Evolutionary conservation across 495 filamentous ascomycete species (phyloP), one percentile per base, ranked within the genome.

Genomic region (Glarea lozoyensis): DNA sequence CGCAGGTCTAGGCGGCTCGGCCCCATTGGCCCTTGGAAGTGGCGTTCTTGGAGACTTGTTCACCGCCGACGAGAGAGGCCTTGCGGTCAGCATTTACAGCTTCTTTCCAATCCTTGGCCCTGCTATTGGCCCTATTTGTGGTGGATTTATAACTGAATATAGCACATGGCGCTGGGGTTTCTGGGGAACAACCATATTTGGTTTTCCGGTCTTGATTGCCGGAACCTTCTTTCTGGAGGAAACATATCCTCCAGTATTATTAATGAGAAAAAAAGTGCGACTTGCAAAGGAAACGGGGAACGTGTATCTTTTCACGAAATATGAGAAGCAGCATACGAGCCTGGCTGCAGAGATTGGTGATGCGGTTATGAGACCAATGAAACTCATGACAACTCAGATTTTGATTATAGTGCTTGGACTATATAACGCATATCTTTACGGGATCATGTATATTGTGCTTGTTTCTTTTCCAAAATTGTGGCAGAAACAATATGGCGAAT

Each of bases 131-230:
- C 80, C 79, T 0, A 63, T 81, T 0, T 62, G 84, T 5, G 81
- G 81, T 2, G 81, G 81, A 0, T 42, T 83, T 0, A 57, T 86
- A 0, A 60, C 66, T 5, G 64, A 80, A 19, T 79, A 70, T 29
- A 62, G 83, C 0, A 78, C 76, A 1, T 87, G 81, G 82, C 53
- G 73, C 20, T 65, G 69, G 37, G 80, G 82, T 31, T 88, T 86
- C 54, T 85, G 79, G 79, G 15, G 9, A 16, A 19, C 35, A n/a
- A 37, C 22, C 18, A 19, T 19, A 10, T 16, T 37, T 11, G 6
- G 35, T 37, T 20, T 37, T 19, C 29, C 1, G 45, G 55, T 1
- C 67, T 68, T 24, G 61, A 70, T 45, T 24, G 70, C 11, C 57
- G 75, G 25, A 70, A 67, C 17, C 35, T n/a, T 9, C 17, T 41